Evolutionary conservation across 2,329 filamentous ascomycete species (phyloP).

Genomic region (Tolypocladium album): DNA sequence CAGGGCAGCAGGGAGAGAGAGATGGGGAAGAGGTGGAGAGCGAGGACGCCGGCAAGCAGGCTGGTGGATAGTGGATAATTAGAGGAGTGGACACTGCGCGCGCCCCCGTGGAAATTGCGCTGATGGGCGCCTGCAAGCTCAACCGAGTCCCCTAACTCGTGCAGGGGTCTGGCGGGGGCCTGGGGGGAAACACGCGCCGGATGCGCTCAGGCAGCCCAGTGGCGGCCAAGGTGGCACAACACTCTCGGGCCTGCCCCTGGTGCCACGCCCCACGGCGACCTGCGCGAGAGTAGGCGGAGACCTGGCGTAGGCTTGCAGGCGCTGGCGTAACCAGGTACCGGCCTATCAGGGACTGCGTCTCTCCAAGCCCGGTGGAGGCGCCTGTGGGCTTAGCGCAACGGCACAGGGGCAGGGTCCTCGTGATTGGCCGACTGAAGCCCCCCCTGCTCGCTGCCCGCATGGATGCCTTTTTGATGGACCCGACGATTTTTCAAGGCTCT

Average conservation of each 20-base stretch:
- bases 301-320: fast-evolving
- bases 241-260: background rate
- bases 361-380: background rate
- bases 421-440: background rate
- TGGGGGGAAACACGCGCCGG: background rate
- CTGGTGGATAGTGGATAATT: background rate
- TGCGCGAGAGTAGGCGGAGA: background rate
- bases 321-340: background rate
- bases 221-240: background rate
- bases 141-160: background rate
- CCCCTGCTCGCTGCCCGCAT: background rate
- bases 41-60: background rate
- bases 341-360: background rate
- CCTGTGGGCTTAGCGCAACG: background rate
- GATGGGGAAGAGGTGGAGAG: background rate
- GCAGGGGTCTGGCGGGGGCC: background rate
- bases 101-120: background rate
- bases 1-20: background rate
- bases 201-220: background rate
- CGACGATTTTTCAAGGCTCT: background rate
- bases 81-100: background rate
- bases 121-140: background rate
- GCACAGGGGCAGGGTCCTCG: slow-evolving; percentile 1
- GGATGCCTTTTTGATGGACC: background rate
- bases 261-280: background rate